Evolutionary conservation across 768 basidiomycete species (phyloP).

Genomic region (Trametes coccinea): DNA sequence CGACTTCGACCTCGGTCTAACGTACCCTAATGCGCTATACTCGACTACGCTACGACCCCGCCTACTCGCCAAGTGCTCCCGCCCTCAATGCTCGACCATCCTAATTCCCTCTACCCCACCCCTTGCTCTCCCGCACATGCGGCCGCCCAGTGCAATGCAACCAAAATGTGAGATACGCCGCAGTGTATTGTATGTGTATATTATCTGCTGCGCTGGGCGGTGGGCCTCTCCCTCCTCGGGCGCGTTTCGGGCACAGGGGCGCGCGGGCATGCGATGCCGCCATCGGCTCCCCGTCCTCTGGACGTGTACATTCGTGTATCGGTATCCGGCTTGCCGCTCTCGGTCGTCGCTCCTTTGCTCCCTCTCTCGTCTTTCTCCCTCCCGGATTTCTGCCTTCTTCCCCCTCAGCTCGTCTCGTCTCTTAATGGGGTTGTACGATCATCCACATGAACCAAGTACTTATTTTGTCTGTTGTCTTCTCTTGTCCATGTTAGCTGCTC

Average conservation of each 20-base stretch:
- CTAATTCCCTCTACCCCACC: neutral
- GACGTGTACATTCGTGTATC: conserved; percentile 24
- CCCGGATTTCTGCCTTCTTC: neutral
- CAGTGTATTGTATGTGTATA: conserved; percentile 19
- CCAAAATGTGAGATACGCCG: conserved; percentile 17
- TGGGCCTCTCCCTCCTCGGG: neutral
- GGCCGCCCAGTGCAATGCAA: neutral
- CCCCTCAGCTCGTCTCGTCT: neutral
- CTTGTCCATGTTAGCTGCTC: conserved; percentile 21
- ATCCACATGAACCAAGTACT: conserved; percentile 9
- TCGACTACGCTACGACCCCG: conserved; percentile 20
- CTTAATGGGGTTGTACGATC: conserved; percentile 15
- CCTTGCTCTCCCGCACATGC: conserved; percentile 10
- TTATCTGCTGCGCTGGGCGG: neutral
- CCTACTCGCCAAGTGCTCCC: conserved; percentile 5
- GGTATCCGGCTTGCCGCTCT: conserved; percentile 6
- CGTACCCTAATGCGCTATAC: conserved; percentile 16
- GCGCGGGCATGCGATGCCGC: neutral
- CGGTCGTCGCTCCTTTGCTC: conserved; percentile 7
- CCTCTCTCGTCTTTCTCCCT: neutral
- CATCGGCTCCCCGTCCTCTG: neutral
- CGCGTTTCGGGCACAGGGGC: neutral
- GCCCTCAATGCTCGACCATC: neutral
- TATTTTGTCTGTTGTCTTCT: conserved; percentile 15
- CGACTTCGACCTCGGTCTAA: too few relatives aligned